Base-by-base conservation (phyloP, 257 asterid genomes). In the Anisodus tanguticus region DNA sequence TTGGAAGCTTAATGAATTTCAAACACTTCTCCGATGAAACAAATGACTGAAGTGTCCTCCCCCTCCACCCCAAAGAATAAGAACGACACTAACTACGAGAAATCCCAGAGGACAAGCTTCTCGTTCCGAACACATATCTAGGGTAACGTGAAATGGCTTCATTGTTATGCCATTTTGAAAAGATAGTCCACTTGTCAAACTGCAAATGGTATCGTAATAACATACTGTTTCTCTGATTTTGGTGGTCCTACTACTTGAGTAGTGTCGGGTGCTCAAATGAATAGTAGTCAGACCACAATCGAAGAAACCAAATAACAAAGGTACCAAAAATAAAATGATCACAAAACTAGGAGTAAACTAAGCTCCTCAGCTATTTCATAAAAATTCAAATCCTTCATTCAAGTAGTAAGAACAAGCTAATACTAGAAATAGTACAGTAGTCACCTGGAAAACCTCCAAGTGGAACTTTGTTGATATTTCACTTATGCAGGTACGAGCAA, bases 361-460 rank as follows among this genome's bases (percentile, higher is more conserved):
- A 74, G 62, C 17, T 74, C 19, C 41, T 19, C 62, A 49, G 22
- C 45, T n/a, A 49, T 49, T 6, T 74, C 43, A 49, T 74, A 74
- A 22, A 59, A 47, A 49, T 10, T 47, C 1, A 41, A 72, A 19
- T 47, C 80, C 60, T 11, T 51, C 60, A 47, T 47, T 72, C 80
- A 74, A 74, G 80, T 49, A 74, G 60, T 19, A 19, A 19, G 9
- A 13, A 11, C n/a, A 49, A 74, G n/a, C 80, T 47, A 19, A 19
- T 19, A 74, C 60, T 6, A 74, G 80, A 74, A 47, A 74, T 49
- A 49, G 59, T 19, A 72, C 6, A 47, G 60, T 72, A 47, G 6
- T 47, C 60, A 94, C 98, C 98, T 92, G 97, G 70, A 95, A 95
- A 87, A 90, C 94, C 89, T 95, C 98, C 90, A 95, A 86, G 85